phyloP scores from a whole-genome alignment of 352 stramenopile genomes.

The Pythium aphanidermatum region DNA sequence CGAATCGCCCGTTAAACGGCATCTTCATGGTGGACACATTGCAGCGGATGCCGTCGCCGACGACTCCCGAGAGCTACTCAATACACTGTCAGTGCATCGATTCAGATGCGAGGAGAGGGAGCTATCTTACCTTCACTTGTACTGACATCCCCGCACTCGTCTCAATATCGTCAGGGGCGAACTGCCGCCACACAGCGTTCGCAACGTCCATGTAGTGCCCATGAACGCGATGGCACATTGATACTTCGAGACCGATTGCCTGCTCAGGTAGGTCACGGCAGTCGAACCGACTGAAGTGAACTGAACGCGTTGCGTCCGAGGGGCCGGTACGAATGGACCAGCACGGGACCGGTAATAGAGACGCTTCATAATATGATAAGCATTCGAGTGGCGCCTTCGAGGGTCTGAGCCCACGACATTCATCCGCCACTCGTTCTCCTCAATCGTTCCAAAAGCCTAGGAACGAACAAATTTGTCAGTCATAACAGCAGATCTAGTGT shows the following conservation, averaged over 20 bases:
- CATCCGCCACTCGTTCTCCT: conserved; percentile 18
- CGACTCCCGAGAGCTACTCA: conserved; percentile 3
- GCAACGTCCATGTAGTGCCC: conserved; percentile 16
- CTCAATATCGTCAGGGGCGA: not conserved
- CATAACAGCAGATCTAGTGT: not conserved
- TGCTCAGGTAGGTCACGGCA: not conserved
- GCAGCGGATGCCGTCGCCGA: conserved; percentile 4
- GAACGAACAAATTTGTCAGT: too few species aligned
- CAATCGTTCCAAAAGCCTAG: conserved; percentile 4
- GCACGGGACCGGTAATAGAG: conserved; percentile 1
- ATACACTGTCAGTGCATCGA: too few species aligned
- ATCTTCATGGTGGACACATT: conserved; percentile 1
- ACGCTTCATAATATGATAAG: conserved; percentile 14
- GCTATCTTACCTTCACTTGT: not conserved
- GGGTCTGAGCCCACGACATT: conserved; percentile 8
- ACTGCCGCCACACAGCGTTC: conserved; percentile 10
- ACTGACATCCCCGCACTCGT: not conserved
- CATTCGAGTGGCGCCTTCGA: conserved; percentile 7
- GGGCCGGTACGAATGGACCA: conserved; percentile 14
- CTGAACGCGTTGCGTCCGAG: not conserved
- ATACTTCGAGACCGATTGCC: conserved; percentile 12
- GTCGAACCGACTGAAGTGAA: conserved; percentile 2
- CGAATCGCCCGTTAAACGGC: not conserved
- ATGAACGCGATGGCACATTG: conserved; percentile 1
- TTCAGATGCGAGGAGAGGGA: too few species aligned